Base-by-base conservation (phyloP, 352 stramenopile genomes). In the Globisporangium orthogonon region DNA sequence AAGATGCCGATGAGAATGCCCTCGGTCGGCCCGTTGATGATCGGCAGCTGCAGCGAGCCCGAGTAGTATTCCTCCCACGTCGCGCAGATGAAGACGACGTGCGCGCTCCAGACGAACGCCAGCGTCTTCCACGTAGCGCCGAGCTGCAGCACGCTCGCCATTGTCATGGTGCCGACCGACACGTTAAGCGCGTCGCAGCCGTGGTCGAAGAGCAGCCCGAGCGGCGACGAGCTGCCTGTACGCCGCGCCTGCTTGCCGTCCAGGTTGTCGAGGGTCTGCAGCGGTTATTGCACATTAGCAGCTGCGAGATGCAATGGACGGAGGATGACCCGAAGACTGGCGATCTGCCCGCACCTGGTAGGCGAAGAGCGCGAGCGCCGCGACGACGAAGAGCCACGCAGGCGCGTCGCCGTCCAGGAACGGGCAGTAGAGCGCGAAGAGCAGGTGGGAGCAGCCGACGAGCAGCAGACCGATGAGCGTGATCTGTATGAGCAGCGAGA, bases 1-100 rank as follows among this genome's bases (percentile, higher is more conserved):
- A 65, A 69, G 49, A 91, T 73, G 2, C 70, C 85, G 50, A 96
- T 87, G 40, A 98, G 62, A 45, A 99, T 87, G 57, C 97, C 97
- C 70, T 99, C 96, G 13, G 79, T 98, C 2, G 97, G 96, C 17
- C 96, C 97, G 74, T 99, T 99, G 60, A 99, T 87, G 35, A 97
- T 78, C 35, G 96, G 96, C 50, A 99, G 73, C 57, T 98, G 82
- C 11, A 99, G 76, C 61, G 90, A 86, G 30, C 95, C 94, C 1
- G 88, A 98, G 78, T 98, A 97, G 76, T 98, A 90, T 73, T 95
- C 85, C 70, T 95, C 85, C 85, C 85, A 95, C 18, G 85, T 95
- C n/a, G 85, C 85, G 43, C 82, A 91, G 56, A 91, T 89, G 58
- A 95, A 95, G 1, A 87, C 78, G 40, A 85, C 76, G 50, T 93